Base-by-base conservation (phyloP, 768 basidiomycete genomes). In the Auricularia sp. region DNA sequence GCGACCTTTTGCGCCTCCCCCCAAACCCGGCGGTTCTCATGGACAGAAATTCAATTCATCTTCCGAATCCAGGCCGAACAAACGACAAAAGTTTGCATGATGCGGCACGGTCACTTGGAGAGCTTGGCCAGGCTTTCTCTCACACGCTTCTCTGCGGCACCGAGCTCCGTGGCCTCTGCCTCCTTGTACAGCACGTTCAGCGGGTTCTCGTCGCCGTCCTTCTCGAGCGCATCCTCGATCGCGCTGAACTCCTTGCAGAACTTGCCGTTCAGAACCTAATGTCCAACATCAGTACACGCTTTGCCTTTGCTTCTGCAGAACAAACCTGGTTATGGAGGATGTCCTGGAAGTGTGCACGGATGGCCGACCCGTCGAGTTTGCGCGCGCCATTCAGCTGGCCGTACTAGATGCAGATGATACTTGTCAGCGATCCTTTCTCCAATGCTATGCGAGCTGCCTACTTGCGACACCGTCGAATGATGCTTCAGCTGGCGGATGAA, bases 401-500 rank as follows among this genome's bases (percentile, higher is more conserved):
- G 65, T 76, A 86, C 72, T 51, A 18, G 11, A 14, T 42, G 39
- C 29, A 29, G 39, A 42, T 18, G 47, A 11, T 21, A 6, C 11
- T 6, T 51, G 18, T 51, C 16, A 51, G 47, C 16, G 10, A 6
- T 51, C 11, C 10, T 18, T 10, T 1, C 21, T 51, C 29, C 29
- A 18, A 16, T 10, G 14, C 5, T 18, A 18, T 10, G 47, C 47
- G 18, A 51, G 47, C 16, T 6, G 8, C 47, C 11, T 51, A 51
- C 47, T 3, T 86, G 85, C 29, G 85, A 87, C 8, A 84, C 82
- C 3, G 75, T 75, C 8, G 85, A 86, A 69, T 86, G 85, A 64
- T 81, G 81, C 72, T 85, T 85, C 54, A 86, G 74, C 75, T 85
- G 84, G 18, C 70, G 71, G 61, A 86, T 81, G 73, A 87, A 85